Evolutionary conservation across 768 basidiomycete species (phyloP), one percentile per base, ranked within the genome.

Genomic region (Suillus tomentosus): DNA sequence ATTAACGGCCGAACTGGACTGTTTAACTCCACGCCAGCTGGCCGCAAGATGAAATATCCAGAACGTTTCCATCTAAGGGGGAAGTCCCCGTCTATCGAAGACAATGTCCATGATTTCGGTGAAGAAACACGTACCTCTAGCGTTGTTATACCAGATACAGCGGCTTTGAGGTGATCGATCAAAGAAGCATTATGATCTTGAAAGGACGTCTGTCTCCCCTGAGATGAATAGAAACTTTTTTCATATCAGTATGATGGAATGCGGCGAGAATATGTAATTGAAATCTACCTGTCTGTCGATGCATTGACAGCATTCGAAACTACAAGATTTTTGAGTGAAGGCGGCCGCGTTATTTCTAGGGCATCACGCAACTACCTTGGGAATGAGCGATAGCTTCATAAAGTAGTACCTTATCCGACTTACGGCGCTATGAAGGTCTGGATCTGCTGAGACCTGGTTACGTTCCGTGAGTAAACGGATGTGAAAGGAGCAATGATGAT

Each of bases 161-260:
- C 74, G 37, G 74, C 70, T 69, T 82, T 79, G 53, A 94, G 74
- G 47, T 81, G 74, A 57, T 84, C 80, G 60, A 93, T 85, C 62
- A 94, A 82, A 69, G 80, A 76, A 39, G 79, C 78, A 72, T 94
- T 94, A 71, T 85, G 79, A 75, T 94, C 92, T 42, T 85, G 85
- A 71, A 94, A 94, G 5, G 90, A 89, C 3, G 91, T 93, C 69
- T 87, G 86, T 67, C 92, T 83, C 53, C 92, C 92, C 77, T 94
- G 92, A 14, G 91, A 92, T 57, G 91, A 92, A 78, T 94, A 94
- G 77, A 93, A 93, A 72, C 91, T 93, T 66, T 22, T 62, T 60
- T 54, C 50, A 39, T 47, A 50, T 70, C 31, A 72, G 63, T 19
- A 58, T n/a, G 43, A n/a, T 55, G 48, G n/a, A 34, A 51, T 56